Evolutionary conservation across 345 rosid species (phyloP).

Genomic region (Eucalyptus regnans): DNA sequence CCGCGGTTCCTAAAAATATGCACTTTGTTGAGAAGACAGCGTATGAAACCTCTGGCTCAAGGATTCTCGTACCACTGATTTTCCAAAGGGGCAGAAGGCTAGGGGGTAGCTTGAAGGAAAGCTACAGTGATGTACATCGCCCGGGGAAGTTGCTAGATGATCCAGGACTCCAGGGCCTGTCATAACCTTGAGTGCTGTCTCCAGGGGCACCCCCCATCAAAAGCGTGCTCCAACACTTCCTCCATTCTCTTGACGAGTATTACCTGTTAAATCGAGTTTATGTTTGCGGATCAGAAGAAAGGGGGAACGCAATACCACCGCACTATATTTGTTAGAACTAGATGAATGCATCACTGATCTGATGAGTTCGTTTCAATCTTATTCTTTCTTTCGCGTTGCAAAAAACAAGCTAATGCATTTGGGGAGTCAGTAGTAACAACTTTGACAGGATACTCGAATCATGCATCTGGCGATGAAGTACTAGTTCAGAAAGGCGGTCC

Average conservation of each 20-base stretch:
- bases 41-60: background rate
- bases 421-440: background rate
- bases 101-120: background rate
- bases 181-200: conserved; percentile 68
- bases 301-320: background rate
- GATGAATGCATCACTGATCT: background rate
- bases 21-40: background rate
- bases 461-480: background rate
- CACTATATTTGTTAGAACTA: background rate
- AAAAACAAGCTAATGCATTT: background rate
- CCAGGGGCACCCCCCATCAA: conserved; percentile 98
- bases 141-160: background rate
- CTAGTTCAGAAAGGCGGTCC: background rate
- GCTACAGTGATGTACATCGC: background rate
- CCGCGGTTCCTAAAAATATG: background rate
- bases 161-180: background rate
- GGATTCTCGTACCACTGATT: background rate
- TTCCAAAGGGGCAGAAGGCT: background rate
- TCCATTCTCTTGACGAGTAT: conserved; percentile 87
- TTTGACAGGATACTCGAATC: background rate
- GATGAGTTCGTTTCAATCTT: background rate
- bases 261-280: conserved; percentile 28
- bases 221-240: conserved; percentile 88
- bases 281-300: background rate
- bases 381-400: background rate